These are phyloP conservation scores for Planoprotostelium fungivorum DNA, from an alignment of 78 protist species.

Conservation along the genomic window DNA sequence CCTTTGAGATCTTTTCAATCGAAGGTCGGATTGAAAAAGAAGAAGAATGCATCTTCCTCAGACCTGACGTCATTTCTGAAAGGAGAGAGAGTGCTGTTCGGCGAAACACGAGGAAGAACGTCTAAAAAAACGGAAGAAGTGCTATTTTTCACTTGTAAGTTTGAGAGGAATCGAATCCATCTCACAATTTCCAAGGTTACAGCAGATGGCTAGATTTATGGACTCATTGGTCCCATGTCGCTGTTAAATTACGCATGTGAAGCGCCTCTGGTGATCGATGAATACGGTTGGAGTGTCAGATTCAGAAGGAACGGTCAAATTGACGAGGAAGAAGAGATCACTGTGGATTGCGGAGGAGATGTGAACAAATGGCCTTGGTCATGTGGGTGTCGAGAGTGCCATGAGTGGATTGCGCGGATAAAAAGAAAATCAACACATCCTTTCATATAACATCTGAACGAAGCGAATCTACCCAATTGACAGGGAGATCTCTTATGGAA, in stretches of 20 bases:
- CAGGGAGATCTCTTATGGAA: not conserved
- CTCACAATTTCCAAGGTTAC: too few relatives aligned
- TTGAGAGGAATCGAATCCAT: too few relatives aligned
- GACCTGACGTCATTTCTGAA: not conserved
- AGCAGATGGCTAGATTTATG: too few relatives aligned
- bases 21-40: not conserved
- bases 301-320: not conserved
- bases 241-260: not conserved
- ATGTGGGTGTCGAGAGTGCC: not conserved
- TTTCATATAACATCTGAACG: not conserved
- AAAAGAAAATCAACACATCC: too few relatives aligned
- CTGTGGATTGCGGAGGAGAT: not conserved
- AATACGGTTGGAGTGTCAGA: not conserved
- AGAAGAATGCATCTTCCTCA: not conserved
- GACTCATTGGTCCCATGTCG: not conserved
- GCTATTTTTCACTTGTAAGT: not conserved
- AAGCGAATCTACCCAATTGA: not conserved
- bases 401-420: too few relatives aligned
- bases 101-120: not conserved
- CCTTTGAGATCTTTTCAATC: not conserved
- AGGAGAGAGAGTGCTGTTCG: not conserved
- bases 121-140: not conserved
- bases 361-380: not conserved
- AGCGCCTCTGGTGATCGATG: not conserved
- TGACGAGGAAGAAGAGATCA: not conserved